phyloP scores from a whole-genome alignment of 495 filamentous ascomycete genomes.

The Amniculicola lignicola region DNA sequence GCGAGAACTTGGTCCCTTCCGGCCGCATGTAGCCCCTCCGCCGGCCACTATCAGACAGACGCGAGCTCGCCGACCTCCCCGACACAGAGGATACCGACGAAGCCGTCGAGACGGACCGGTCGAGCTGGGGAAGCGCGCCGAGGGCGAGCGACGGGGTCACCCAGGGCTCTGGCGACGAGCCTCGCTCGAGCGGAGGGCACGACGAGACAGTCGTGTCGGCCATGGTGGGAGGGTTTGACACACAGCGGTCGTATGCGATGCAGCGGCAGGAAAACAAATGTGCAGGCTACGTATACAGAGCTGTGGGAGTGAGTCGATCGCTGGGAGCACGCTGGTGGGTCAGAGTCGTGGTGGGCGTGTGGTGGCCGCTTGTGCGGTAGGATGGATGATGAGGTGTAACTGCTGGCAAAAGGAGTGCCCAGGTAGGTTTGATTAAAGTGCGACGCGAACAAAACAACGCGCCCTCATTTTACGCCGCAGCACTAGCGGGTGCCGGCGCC shows the following conservation, averaged over 20 bases:
- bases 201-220: conserved; percentile 1
- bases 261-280: background rate
- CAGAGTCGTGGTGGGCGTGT: background rate
- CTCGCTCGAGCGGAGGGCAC: conserved; percentile 34
- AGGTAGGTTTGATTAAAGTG: background rate
- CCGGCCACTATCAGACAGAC: conserved; percentile 55
- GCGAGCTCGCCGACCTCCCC: conserved; percentile 49
- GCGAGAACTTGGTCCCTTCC: conserved; percentile 84
- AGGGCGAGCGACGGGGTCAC: conserved; percentile 64
- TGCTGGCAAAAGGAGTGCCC: background rate
- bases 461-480: background rate
- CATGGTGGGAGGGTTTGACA: background rate
- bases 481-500: background rate
- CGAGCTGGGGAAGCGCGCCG: conserved; percentile 59
- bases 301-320: background rate
- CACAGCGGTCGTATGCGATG: background rate
- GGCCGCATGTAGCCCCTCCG: conserved; percentile 86
- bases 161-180: conserved; percentile 62
- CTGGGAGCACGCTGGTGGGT: background rate
- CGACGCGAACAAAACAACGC: conserved; percentile 25
- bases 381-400: background rate
- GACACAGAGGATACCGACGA: conserved; percentile 71
- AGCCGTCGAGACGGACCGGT: conserved; percentile 71
- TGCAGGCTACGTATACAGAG: background rate
- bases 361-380: background rate